Conservation (phyloP, 2,329 filamentous ascomycete genomes). For the Fonsecaea nubica region DNA sequence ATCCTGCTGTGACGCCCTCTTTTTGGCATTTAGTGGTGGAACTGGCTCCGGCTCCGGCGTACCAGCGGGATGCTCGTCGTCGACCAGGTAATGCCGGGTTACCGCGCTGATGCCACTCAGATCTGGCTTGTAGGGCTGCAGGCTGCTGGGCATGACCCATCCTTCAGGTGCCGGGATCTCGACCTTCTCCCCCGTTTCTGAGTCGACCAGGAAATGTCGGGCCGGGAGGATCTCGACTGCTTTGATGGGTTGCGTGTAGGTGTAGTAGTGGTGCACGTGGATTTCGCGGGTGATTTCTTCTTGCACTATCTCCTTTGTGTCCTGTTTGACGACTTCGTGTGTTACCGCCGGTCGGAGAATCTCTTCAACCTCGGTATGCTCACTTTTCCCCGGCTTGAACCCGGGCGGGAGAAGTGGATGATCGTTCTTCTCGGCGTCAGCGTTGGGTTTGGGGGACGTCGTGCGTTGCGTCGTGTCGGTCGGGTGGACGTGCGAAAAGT, state of each 20-base stretch:
- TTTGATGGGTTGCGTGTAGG: constrained; percentile 45
- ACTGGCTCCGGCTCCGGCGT: constrained; percentile 23
- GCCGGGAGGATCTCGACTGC: constrained; percentile 46
- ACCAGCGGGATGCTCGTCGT: constrained; percentile 38
- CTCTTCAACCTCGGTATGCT: constrained; percentile 31
- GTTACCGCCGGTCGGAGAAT: constrained; percentile 41
- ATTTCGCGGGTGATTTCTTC: constrained; percentile 46
- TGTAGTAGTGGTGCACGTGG: constrained; percentile 46
- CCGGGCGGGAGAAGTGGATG: constrained; percentile 30
- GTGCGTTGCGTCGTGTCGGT: constrained; percentile 9
- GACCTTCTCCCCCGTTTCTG: constrained; percentile 36
- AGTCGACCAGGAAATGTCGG: constrained; percentile 43
- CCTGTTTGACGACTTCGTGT: constrained; percentile 44
- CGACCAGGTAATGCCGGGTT: constrained; percentile 37
- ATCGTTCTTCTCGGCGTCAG: constrained; percentile 5
- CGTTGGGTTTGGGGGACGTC: constrained; percentile 1
- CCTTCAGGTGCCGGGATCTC: constrained; percentile 37
- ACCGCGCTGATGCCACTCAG: constrained; percentile 18
- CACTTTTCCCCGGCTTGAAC: constrained; percentile 28
- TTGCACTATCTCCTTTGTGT: constrained; percentile 42
- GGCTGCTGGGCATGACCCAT: constrained; percentile 34
- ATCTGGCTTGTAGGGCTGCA: constrained; percentile 32
- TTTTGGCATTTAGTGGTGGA: constrained; percentile 24
- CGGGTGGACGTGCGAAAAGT: constrained; percentile 6
- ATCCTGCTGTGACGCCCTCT: constrained; percentile 13